Base-by-base conservation (phyloP, 2,329 filamentous ascomycete species). In the Exserohilum rostratum region DNA sequence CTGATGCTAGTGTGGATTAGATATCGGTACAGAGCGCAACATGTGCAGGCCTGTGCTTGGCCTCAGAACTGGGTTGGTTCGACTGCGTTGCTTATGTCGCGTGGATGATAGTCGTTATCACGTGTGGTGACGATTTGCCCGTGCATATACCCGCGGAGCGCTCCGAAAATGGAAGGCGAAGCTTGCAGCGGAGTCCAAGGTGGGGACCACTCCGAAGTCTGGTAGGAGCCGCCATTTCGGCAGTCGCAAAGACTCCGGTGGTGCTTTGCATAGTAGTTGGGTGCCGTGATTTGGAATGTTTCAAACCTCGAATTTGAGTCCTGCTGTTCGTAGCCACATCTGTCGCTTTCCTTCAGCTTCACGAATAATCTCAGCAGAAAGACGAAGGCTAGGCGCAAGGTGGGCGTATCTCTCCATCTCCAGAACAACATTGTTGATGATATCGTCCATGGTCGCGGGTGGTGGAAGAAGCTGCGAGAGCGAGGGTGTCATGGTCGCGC, bases 361-460 rank as follows among this genome's bases (percentile, higher is more conserved):
- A 53, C 88, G 86, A 68, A 93, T 85, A 56, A 93, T 91, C 69
- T 93, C 90, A 18, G 88, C 87, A n/a, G 88, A 87, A 45, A 93
- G 79, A 61, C 83, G 85, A 29, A 93, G 79, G 67, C 90, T 93
- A 5, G 90, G 90, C 3, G 90, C 90, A 29, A 95, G 79, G 62
- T 88, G 84, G 0, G 88, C 85, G 71, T 91, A 90, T 61, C 85
- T 83, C 71, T 90, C 87, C 55, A 93, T 86, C 69, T 93, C 90
- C 55, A 85, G 79, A 40, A 93, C 85, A 42, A 93, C 90, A 53
- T 90, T 86, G 67, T 87, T 87, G 74, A 93, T 90, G 64, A 93
- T 91, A 53, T 85, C 82, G 73, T 93, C 89, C 64, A 93, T 84
- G 31, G 86, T 77, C 46, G 73, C 63, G 58, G 71, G 77, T 1